These are phyloP conservation scores for Citeromyces matritensis DNA, from an alignment of 805 yeast genomes.

Conservation along the genomic window DNA sequence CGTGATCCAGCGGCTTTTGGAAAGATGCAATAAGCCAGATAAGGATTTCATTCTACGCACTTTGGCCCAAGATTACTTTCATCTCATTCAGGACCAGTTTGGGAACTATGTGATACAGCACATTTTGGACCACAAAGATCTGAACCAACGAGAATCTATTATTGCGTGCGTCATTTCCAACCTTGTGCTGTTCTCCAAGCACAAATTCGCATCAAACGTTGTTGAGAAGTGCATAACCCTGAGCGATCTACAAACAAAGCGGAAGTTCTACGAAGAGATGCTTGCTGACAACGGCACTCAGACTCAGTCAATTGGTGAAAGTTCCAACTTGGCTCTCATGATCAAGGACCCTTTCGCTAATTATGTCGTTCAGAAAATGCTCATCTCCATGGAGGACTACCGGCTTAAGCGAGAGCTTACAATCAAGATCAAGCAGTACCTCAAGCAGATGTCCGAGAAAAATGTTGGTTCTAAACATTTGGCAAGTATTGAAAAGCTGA, in stretches of 20 bases:
- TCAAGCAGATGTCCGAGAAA: constrained; percentile 59
- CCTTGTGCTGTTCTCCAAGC: constrained; percentile 70
- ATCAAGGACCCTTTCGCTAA: constrained; percentile 97
- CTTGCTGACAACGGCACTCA: constrained; percentile 30
- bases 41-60: constrained; percentile 56
- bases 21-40: constrained; percentile 53
- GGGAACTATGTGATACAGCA: constrained; percentile 98
- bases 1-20: constrained; percentile 85
- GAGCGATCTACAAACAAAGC: constrained; percentile 52
- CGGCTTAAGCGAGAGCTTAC: constrained; percentile 62
- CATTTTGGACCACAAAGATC: constrained; percentile 72
- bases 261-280: constrained; percentile 50
- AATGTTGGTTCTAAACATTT: constrained; percentile 68
- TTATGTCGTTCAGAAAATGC: constrained; percentile 89
- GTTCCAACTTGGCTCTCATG: constrained; percentile 71
- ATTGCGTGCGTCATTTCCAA: constrained; percentile 50
- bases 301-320: constrained; percentile 37
- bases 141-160: constrained; percentile 39
- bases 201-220: constrained; percentile 95
- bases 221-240: constrained; percentile 83
- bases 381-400: constrained; percentile 61
- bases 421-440: constrained; percentile 61
- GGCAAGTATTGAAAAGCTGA: constrained; percentile 67
- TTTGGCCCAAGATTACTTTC: constrained; percentile 54
- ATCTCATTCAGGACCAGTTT: constrained; percentile 85